A percentile compares a stretch with the other conserved stretches of the same genome.
phyloP scores from a whole-genome alignment of 1,284 basidiomycete species.

The Macrocybe sp. region DNA sequence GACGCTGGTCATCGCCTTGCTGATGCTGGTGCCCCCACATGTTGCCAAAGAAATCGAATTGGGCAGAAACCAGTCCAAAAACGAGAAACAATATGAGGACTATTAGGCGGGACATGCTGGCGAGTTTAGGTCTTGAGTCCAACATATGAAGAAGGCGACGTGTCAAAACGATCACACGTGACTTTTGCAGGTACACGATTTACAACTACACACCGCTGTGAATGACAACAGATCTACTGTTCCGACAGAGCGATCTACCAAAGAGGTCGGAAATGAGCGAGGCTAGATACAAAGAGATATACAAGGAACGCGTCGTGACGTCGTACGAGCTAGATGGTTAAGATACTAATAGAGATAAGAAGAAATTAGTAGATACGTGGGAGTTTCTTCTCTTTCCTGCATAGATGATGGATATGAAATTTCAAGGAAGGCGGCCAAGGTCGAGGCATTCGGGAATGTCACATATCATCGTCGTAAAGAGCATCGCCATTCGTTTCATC shows the following conservation, averaged over 20 bases:
- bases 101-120: slow-evolving; percentile 15
- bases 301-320: too few relatives aligned
- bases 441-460: neutral
- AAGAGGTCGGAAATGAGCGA: neutral
- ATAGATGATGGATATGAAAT: too few relatives aligned
- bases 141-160: neutral
- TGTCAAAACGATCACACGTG: neutral
- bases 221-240: too few relatives aligned
- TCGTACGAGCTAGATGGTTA: too few relatives aligned
- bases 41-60: slow-evolving; percentile 62
- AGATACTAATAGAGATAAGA: too few relatives aligned
- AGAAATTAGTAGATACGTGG: too few relatives aligned
- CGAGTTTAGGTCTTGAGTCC: neutral
- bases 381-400: too few relatives aligned
- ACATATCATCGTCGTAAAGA: slow-evolving; percentile 15
- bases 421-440: neutral
- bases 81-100: slow-evolving; percentile 20
- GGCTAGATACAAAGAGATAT: too few relatives aligned
- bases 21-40: slow-evolving; percentile 55
- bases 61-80: slow-evolving; percentile 34
- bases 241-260: neutral
- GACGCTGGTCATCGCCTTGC: slow-evolving; percentile 47
- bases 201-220: neutral
- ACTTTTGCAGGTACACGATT: neutral
- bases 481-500: slow-evolving; percentile 25